A percentile compares a stretch with the other conserved stretches of the same genome.
These are phyloP conservation scores for Takakia lepidozioides DNA, from an alignment of 225 moss, liverwort and hornwort species.

Conservation along the genomic window DNA sequence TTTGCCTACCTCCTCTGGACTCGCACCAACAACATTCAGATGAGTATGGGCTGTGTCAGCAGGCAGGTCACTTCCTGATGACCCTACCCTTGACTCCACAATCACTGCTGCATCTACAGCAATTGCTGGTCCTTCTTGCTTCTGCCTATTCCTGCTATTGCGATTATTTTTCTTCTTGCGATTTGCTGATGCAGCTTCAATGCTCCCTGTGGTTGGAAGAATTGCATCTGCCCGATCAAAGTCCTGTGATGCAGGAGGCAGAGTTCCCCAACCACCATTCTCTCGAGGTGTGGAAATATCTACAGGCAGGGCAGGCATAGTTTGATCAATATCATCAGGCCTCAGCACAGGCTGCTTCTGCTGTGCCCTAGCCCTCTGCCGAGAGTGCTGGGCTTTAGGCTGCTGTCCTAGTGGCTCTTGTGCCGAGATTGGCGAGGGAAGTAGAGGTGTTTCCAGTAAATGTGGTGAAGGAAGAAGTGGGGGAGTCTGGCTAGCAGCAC, in stretches of 20 bases:
- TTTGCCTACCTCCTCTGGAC: conserved; percentile 17
- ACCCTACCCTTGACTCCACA: conserved; percentile 7
- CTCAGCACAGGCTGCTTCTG: conserved; percentile 26
- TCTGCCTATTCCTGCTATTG: conserved; percentile 45
- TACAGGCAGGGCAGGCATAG: neutral
- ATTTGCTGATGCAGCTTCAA: conserved; percentile 23
- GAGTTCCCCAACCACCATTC: conserved; percentile 42
- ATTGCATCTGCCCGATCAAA: conserved; percentile 12
- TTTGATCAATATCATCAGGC: conserved; percentile 20
- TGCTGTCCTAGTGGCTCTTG: conserved; percentile 11
- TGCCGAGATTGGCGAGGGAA: conserved; percentile 22
- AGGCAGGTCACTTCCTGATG: conserved; percentile 20
- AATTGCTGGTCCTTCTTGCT: conserved; percentile 32
- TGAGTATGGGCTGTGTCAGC: conserved; percentile 4
- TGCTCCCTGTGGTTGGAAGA: conserved; percentile 10
- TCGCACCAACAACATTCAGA: neutral
- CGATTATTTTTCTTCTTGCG: conserved; percentile 61
- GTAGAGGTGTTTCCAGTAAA: conserved; percentile 15
- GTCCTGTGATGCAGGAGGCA: conserved; percentile 17
- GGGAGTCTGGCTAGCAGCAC: conserved; percentile 17
- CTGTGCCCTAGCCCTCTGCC: conserved; percentile 27
- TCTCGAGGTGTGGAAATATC: conserved; percentile 14
- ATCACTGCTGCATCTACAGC: conserved; percentile 47
- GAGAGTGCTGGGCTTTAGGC: conserved; percentile 27
- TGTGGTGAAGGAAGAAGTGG: conserved; percentile 26